These are phyloP conservation scores for Vigna nakashimae DNA, from an alignment of 306 rosid genomes.

Conservation along the genomic window DNA sequence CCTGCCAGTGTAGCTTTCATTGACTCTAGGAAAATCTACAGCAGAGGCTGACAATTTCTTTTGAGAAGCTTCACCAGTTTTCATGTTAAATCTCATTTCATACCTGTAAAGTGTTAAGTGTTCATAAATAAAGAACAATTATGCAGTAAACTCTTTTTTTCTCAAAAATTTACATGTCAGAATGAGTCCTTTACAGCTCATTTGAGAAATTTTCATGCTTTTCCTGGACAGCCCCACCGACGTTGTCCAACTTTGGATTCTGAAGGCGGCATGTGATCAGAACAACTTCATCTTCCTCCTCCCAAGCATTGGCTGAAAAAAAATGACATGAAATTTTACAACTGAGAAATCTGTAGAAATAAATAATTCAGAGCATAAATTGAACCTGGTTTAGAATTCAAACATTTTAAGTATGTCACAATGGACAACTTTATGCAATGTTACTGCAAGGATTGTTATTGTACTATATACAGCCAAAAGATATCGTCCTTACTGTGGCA, in stretches of 20 bases:
- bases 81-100: slow-evolving; percentile 91
- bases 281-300: slow-evolving; percentile 96
- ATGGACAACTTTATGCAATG: not conserved
- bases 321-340: slow-evolving; percentile 38
- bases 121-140: slow-evolving; percentile 34
- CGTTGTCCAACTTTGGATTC: slow-evolving; percentile 76
- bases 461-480: slow-evolving; percentile 6
- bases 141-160: not conserved
- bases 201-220: slow-evolving; percentile 74
- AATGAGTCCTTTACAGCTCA: slow-evolving; percentile 69
- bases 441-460: slow-evolving; percentile 12
- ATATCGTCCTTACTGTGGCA: not conserved
- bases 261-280: slow-evolving; percentile 83
- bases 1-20: slow-evolving; percentile 96
- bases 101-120: slow-evolving; percentile 57
- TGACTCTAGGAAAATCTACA: slow-evolving; percentile 94
- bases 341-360: not conserved
- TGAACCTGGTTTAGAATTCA: slow-evolving; percentile 21
- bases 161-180: slow-evolving; percentile 30
- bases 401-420: slow-evolving; percentile 1
- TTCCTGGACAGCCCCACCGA: slow-evolving; percentile 69
- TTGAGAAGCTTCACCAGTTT: slow-evolving; percentile 81
- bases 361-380: slow-evolving; percentile 19
- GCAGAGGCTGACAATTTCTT: slow-evolving; percentile 73
- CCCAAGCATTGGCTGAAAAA: slow-evolving; percentile 92